These are phyloP conservation scores for Gliomastix tumulicola DNA, from an alignment of 2,329 filamentous ascomycete species.

Conservation along the genomic window DNA sequence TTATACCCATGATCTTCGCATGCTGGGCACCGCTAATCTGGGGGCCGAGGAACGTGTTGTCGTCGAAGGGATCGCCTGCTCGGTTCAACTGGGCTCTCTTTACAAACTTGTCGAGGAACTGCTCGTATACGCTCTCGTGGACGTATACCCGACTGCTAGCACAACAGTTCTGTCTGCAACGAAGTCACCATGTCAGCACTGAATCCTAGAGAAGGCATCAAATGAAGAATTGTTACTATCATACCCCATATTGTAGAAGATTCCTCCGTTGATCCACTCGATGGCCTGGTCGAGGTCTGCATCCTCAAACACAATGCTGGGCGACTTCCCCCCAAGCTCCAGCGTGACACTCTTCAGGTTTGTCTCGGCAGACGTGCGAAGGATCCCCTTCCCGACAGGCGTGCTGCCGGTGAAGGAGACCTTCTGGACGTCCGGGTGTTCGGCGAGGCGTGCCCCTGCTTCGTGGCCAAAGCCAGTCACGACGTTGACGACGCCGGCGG, in stretches of 20 bases:
- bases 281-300: conserved; percentile 87
- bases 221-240: conserved; percentile 65
- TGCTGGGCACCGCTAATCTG: conserved; percentile 31
- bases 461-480: conserved; percentile 73
- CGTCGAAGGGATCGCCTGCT: conserved; percentile 26
- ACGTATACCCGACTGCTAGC: conserved; percentile 40
- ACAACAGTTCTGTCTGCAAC: conserved; percentile 5
- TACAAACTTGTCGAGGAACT: conserved; percentile 53
- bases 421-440: conserved; percentile 68
- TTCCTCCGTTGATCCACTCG: conserved; percentile 28
- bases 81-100: conserved; percentile 43
- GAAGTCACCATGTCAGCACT: conserved; percentile 55
- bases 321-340: conserved; percentile 90
- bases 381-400: conserved; percentile 63
- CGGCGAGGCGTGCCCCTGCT: conserved; percentile 71
- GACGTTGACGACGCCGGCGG: conserved; percentile 84
- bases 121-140: conserved; percentile 47
- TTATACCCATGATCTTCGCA: conserved; percentile 14
- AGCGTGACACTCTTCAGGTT: conserved; percentile 75
- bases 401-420: conserved; percentile 88
- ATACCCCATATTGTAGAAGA: conserved; percentile 38
- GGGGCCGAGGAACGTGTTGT: conserved; percentile 48
- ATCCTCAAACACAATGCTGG: conserved; percentile 96
- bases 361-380: conserved; percentile 80
- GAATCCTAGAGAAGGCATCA: conserved; percentile 57